A percentile compares a stretch with the other conserved stretches of the same genome.
Conservation (phyloP, 2,329 filamentous ascomycete genomes). For the Ambrosiella xylebori region DNA sequence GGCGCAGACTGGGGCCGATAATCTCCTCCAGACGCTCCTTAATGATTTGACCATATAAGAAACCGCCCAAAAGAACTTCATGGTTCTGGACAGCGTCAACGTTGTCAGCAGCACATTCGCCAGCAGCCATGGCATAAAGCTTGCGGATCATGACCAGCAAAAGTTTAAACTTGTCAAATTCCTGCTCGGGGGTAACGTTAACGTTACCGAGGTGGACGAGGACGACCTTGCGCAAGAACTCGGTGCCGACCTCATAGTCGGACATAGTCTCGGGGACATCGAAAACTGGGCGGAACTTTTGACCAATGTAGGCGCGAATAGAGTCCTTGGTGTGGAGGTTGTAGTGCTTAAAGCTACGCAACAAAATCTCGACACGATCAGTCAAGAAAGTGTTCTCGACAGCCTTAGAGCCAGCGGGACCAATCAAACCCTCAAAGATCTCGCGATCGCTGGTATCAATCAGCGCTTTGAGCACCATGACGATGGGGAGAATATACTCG, state of each 20-base stretch:
- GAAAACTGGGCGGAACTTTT: conserved; percentile 80
- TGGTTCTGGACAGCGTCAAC: conserved; percentile 94
- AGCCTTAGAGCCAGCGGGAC: conserved; percentile 56
- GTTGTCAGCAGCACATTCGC: conserved; percentile 86
- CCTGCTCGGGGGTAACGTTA: conserved; percentile 66
- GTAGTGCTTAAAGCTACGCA: conserved; percentile 89
- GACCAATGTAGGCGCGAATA: conserved; percentile 71
- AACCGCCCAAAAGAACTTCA: conserved; percentile 82
- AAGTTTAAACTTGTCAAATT: conserved; percentile 85
- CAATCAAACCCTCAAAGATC: conserved; percentile 87
- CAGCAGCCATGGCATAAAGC: conserved; percentile 79
- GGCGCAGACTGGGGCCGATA: conserved; percentile 38
- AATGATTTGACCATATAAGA: conserved; percentile 84
- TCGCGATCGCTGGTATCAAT: conserved; percentile 92
- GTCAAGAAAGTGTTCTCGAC: conserved; percentile 83
- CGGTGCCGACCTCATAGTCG: conserved; percentile 75
- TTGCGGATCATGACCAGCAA: conserved; percentile 93
- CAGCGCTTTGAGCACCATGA: conserved; percentile 93
- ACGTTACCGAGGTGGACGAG: conserved; percentile 80
- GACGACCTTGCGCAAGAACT: conserved; percentile 79
- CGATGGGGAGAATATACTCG: conserved; percentile 84
- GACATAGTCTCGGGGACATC: conserved; percentile 69
- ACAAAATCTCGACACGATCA: conserved; percentile 77
- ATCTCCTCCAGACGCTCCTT: conserved; percentile 92
- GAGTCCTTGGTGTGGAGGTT: conserved; percentile 64